Percentiles rank a stretch among this genome's conserved stretches.
phyloP scores from a whole-genome alignment of 345 rosid species.

The Clausena lansium region DNA sequence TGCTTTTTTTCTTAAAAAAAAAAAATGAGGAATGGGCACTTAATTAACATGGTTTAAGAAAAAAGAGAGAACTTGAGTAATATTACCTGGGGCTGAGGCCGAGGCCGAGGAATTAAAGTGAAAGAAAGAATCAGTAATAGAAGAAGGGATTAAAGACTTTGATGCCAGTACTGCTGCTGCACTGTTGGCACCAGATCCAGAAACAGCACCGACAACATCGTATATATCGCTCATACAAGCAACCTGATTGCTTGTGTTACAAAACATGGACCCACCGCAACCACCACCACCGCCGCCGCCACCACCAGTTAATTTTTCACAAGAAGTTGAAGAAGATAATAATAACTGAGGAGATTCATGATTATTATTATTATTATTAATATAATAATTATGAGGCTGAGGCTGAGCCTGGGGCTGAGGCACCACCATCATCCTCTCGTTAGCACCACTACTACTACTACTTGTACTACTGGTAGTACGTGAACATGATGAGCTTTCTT shows the following conservation, averaged over 20 bases:
- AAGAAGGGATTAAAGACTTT: slow-evolving; percentile 21
- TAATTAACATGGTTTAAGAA: not conserved
- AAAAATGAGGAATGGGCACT: not conserved
- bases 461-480: no score
- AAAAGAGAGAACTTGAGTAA: slow-evolving; percentile 25
- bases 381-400: slow-evolving; percentile 21
- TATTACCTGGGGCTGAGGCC: slow-evolving; percentile 26
- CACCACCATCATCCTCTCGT: slow-evolving; percentile 26
- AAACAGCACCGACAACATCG: slow-evolving; percentile 40
- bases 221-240: slow-evolving; percentile 35
- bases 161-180: slow-evolving; percentile 23
- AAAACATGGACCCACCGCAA: slow-evolving; percentile 39
- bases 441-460: not conserved
- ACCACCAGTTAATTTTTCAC: not conserved
- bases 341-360: slow-evolving; percentile 21
- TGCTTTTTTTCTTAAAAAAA: no score
- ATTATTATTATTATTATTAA: slow-evolving; percentile 24
- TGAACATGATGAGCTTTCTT: slow-evolving; percentile 16
- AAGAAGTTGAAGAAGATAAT: slow-evolving; percentile 19
- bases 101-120: slow-evolving; percentile 25
- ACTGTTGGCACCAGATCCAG: slow-evolving; percentile 12
- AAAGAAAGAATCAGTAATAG: slow-evolving; percentile 30
- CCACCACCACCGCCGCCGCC: slow-evolving; percentile 20
- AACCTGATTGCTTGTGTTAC: slow-evolving; percentile 40
- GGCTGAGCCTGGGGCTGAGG: slow-evolving; percentile 14